phyloP scores from a whole-genome alignment of 192 early-diverging fungal species.

The Gamsiella multidivaricata region DNA sequence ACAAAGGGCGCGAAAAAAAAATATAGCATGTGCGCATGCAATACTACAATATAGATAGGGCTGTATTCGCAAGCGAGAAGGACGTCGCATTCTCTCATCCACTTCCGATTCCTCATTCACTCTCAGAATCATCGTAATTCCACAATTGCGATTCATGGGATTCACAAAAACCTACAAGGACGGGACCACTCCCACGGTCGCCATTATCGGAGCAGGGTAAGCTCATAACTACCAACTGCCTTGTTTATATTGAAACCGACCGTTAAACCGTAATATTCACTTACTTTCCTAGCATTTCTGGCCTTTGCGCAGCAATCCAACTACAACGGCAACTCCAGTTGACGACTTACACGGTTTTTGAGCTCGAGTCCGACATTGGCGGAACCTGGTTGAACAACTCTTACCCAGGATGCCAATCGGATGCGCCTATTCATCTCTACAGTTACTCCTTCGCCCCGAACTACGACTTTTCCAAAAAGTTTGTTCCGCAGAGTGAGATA shows the following conservation, averaged over 20 bases:
- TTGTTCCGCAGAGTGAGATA: conserved; percentile 30
- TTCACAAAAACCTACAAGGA: conserved; percentile 34
- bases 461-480: conserved; percentile 54
- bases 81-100: no score
- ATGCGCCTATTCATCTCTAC: conserved; percentile 56
- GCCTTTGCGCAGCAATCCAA: conserved; percentile 57
- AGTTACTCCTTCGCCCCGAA: conserved; percentile 59
- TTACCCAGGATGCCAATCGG: conserved; percentile 58
- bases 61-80: no score
- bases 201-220: conserved; percentile 47
- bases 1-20: neutral
- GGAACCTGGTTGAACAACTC: conserved; percentile 57
- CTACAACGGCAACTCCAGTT: conserved; percentile 54
- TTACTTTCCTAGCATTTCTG: conserved; percentile 18
- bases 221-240: neutral
- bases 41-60: no score
- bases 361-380: conserved; percentile 51
- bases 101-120: conserved; percentile 4
- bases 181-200: conserved; percentile 32
- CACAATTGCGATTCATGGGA: conserved; percentile 3
- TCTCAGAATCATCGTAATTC: neutral
- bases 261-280: neutral
- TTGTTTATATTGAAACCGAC: no score
- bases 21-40: no score
- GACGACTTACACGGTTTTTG: conserved; percentile 54